Conservation (phyloP, 2,329 filamentous ascomycete genomes). For the Aspergillus niger region DNA sequence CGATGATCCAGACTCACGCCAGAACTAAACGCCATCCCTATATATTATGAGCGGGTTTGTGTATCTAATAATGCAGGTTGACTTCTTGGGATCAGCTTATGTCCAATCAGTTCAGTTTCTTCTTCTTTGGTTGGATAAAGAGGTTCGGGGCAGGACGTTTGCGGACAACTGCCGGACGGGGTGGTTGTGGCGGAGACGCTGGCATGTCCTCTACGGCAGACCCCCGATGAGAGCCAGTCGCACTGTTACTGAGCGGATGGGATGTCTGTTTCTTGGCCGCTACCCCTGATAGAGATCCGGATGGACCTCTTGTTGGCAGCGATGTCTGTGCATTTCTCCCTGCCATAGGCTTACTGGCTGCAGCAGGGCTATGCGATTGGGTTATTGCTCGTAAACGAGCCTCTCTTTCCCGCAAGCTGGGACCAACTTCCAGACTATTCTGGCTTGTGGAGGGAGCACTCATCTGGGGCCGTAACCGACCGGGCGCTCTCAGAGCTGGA, state of each 20-base stretch:
- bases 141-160: conserved; percentile 35
- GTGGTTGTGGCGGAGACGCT: conserved; percentile 13
- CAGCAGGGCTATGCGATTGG: conserved; percentile 6
- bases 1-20: not conserved
- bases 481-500: conserved; percentile 21
- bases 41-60: not conserved
- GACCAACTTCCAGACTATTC: conserved; percentile 1
- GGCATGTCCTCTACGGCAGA: conserved; percentile 13
- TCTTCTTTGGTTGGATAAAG: conserved; percentile 37
- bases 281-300: not conserved
- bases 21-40: not conserved
- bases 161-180: conserved; percentile 28
- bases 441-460: conserved; percentile 1
- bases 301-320: conserved; percentile 1
- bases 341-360: not conserved
- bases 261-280: conserved; percentile 1
- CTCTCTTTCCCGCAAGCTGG: conserved; percentile 32
- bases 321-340: conserved; percentile 1
- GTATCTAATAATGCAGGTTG: not conserved
- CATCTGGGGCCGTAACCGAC: conserved; percentile 17
- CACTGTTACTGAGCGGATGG: not conserved
- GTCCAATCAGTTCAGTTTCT: conserved; percentile 23
- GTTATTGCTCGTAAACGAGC: conserved; percentile 35
- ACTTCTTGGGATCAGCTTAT: not conserved
- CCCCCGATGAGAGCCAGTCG: conserved; percentile 5